These are phyloP conservation scores for Daedalea quercina DNA, from an alignment of 768 basidiomycete genomes.

Conservation along the genomic window DNA sequence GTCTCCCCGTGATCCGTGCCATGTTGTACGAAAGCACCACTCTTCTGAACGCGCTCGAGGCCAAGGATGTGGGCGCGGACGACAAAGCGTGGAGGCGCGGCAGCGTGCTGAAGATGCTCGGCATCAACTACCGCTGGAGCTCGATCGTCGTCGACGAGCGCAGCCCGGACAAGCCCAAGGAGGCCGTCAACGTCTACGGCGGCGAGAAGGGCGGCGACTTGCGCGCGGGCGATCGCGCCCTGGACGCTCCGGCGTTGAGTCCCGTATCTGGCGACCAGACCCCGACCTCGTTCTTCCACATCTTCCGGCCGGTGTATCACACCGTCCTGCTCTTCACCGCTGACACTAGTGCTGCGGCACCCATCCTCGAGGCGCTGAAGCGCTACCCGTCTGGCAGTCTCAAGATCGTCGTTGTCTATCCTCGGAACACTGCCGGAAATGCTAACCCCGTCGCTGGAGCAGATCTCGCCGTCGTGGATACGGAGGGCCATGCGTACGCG, in stretches of 20 bases:
- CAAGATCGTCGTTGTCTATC: background rate
- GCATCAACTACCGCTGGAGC: slow-evolving; percentile 50
- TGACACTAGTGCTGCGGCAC: background rate
- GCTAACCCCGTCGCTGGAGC: background rate
- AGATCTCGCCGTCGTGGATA: background rate
- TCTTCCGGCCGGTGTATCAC: background rate
- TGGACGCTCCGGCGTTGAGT: background rate
- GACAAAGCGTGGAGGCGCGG: slow-evolving; percentile 14
- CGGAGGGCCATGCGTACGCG: slow-evolving; percentile 1
- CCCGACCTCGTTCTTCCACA: background rate
- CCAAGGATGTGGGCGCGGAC: background rate
- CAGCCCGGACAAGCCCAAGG: background rate
- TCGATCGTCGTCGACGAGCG: slow-evolving; percentile 36
- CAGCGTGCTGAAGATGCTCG: slow-evolving; percentile 32
- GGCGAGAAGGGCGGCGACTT: background rate
- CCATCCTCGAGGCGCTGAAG: background rate
- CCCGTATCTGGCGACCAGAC: background rate
- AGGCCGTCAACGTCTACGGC: background rate
- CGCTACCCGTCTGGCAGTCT: background rate
- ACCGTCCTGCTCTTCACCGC: slow-evolving; percentile 1
- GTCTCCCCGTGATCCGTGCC: slow-evolving; percentile 22
- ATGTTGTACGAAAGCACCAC: slow-evolving; percentile 21
- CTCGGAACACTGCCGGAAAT: background rate
- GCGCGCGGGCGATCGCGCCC: background rate
- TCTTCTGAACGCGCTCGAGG: slow-evolving; percentile 2